Evolutionary conservation across 495 filamentous ascomycete species (phyloP).

Genomic region (Lasiosphaeris hirsuta): DNA sequence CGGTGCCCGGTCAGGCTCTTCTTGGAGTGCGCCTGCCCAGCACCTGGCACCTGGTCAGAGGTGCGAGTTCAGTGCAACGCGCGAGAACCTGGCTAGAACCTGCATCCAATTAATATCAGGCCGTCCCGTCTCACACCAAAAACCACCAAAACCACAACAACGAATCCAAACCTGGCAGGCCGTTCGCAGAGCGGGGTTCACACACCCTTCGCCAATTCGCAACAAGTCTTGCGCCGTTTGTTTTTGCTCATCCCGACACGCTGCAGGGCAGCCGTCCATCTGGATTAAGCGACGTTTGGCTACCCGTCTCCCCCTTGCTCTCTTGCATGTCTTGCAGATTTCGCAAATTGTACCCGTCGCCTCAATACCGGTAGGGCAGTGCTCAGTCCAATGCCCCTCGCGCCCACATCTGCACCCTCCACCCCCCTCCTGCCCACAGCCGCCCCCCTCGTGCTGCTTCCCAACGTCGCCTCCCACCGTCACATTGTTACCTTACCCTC

Average conservation of each 20-base stretch:
- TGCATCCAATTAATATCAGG: slow-evolving; percentile 23
- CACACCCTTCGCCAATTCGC: background rate
- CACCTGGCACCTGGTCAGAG: background rate
- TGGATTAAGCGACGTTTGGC: slow-evolving; percentile 7
- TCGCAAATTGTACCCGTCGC: slow-evolving; percentile 15
- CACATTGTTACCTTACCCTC: slow-evolving; percentile 1
- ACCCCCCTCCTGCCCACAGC: background rate
- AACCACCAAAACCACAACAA: background rate
- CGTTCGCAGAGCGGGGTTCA: background rate
- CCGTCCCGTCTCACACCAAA: slow-evolving; percentile 17
- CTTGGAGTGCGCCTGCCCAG: too few relatives aligned
- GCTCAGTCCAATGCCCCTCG: background rate
- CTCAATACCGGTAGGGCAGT: slow-evolving; percentile 23
- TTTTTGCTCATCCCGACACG: background rate
- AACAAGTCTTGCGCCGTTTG: background rate
- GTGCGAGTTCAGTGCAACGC: background rate
- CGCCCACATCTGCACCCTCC: background rate
- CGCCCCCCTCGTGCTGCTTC: background rate
- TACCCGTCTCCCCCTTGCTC: slow-evolving; percentile 1
- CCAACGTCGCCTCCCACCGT: slow-evolving; percentile 2
- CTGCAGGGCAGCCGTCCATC: slow-evolving; percentile 6
- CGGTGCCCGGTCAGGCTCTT: too few relatives aligned
- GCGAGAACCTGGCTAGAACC: background rate
- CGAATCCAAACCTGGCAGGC: background rate
- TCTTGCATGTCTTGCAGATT: background rate